Conservation (phyloP, 306 rosid genomes). For the Rosa multiflora region DNA sequence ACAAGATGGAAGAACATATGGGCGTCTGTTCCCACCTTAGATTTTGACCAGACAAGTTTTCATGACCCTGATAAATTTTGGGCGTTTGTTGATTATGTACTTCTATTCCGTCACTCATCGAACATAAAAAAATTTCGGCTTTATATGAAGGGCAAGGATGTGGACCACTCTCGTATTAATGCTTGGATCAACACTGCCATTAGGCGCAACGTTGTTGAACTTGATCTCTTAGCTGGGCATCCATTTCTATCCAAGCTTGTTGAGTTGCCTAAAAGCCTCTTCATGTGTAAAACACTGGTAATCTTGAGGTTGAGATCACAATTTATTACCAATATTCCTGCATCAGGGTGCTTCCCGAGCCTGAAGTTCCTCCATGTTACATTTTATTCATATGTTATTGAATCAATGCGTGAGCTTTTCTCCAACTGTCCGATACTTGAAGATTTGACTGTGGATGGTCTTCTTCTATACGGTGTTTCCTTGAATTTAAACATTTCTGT, state of each 20-base stretch:
- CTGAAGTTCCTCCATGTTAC: constrained; percentile 5
- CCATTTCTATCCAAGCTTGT: too few species aligned
- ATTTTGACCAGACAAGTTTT: background rate
- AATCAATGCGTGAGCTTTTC: background rate
- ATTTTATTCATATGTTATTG: background rate
- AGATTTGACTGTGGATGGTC: background rate
- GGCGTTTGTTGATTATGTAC: background rate
- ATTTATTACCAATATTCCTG: background rate
- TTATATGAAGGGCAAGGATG: background rate
- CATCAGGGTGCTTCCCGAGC: background rate
- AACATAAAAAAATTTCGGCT: background rate
- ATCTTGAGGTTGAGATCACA: background rate
- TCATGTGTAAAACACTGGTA: background rate
- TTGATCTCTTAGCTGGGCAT: background rate
- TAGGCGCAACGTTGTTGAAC: background rate
- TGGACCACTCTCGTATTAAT: background rate
- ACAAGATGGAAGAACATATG: constrained; percentile 1
- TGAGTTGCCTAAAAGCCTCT: background rate
- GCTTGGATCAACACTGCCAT: background rate
- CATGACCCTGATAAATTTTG: background rate
- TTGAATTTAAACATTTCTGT: background rate
- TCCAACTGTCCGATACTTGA: background rate
- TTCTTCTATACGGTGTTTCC: too few species aligned
- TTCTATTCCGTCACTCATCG: background rate
- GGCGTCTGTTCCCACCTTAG: background rate